A percentile compares a stretch with the other conserved stretches of the same genome.
These are phyloP conservation scores for Ganoderma multipileum DNA, from an alignment of 1,284 basidiomycete species.

Conservation along the genomic window DNA sequence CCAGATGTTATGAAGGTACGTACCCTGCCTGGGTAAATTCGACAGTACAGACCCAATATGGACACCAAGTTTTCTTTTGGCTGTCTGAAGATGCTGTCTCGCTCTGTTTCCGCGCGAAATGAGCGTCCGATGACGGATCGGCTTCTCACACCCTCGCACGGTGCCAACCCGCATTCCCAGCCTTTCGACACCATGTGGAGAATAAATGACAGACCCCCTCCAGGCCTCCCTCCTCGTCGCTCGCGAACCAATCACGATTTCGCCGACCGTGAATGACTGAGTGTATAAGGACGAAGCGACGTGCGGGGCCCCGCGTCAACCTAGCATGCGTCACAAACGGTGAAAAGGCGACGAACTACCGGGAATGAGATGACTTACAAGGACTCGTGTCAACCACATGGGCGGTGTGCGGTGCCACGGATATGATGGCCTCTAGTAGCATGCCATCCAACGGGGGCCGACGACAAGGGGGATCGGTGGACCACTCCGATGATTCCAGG, in stretches of 20 bases:
- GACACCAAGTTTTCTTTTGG: background rate
- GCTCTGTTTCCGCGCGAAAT: background rate
- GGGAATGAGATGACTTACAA: conserved; percentile 1
- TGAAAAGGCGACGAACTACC: conserved; percentile 1
- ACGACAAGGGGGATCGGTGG: background rate
- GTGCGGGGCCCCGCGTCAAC: conserved; percentile 16
- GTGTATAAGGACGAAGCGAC: conserved; percentile 13
- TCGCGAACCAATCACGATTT: background rate
- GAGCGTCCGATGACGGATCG: conserved; percentile 7
- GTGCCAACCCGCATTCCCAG: background rate
- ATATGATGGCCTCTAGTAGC: background rate
- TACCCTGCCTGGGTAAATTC: background rate
- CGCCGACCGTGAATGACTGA: background rate
- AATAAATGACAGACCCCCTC: conserved; percentile 3
- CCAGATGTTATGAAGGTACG: background rate
- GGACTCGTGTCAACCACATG: conserved; percentile 6
- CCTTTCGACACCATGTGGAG: conserved; percentile 1
- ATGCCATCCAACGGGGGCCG: background rate
- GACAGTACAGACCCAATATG: background rate
- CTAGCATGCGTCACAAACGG: background rate
- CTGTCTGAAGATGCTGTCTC: background rate
- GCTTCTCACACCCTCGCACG: conserved; percentile 3
- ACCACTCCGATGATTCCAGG: background rate
- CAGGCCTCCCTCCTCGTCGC: background rate
- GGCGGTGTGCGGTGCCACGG: background rate